Base-by-base conservation (phyloP, 2,329 filamentous ascomycete genomes). In the Ophiobolus disseminans region DNA sequence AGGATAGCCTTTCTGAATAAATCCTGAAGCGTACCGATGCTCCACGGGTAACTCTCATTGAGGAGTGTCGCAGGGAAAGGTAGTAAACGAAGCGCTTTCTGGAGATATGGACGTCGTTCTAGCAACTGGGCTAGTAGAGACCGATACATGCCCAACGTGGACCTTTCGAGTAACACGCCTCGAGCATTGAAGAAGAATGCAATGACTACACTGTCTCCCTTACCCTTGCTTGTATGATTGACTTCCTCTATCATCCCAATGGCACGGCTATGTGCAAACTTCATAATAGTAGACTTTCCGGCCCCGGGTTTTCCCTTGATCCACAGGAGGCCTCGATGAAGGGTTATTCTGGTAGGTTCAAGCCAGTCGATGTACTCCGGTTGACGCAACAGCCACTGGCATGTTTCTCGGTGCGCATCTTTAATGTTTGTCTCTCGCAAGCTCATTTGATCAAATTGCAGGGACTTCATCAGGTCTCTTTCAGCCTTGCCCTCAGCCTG, bases 371-470 rank as follows among this genome's bases (percentile, higher is more conserved):
- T 37, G 45, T 75, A 80, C 28, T 72, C 42, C 0, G 53, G 4
- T 23, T 59, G 61, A 1, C 63, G 45, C 1, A 76, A 50, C 0
- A 80, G 60, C 78, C 77, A 80, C 45, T 61, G 56, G 48, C 75
- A 79, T 1, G 76, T 76, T 14, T 63, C 66, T 0, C 51, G 46
- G 48, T 78, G 62, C 0, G 76, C 75, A 0, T 62, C 53, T 31
- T 68, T 72, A 36, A 80, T 74, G 0, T 37, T 71, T 2, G 53
- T 56, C 9, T 73, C 66, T 0, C 74, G 74, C 28, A 67, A 55
- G 44, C 76, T 66, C 0, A 78, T 73, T 22, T 76, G 64, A 0
- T 71, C 59, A 14, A 77, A 79, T n/a, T 50, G 42, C 0, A 79
- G 56, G 0, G 69, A 73, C 0, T 72, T 48, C 4, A 78, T 45